Percentiles rank a stretch among this genome's conserved stretches.
phyloP scores from a whole-genome alignment of 441 rosid species.

The Gossypium schwendimanii region DNA sequence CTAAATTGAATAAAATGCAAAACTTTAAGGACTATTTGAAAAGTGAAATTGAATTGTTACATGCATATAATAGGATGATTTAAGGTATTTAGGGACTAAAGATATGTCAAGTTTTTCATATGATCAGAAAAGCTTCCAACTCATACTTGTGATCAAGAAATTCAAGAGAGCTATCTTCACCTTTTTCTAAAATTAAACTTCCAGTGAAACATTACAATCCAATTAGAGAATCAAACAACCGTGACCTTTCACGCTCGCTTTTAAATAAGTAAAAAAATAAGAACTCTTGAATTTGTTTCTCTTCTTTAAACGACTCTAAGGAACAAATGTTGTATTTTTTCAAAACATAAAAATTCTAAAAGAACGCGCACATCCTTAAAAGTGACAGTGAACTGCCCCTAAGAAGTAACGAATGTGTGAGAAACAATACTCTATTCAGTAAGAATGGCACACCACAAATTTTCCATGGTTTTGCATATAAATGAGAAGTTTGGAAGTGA shows the following conservation, averaged over 20 bases:
- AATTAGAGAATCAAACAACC: neutral
- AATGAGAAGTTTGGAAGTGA: too few species aligned
- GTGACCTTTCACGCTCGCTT: neutral
- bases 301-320: neutral
- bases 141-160: neutral
- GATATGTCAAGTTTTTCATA: neutral
- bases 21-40: too few species aligned
- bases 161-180: neutral
- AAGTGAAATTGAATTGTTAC: too few species aligned
- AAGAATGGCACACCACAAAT: neutral
- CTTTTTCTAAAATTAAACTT: too few species aligned
- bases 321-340: neutral
- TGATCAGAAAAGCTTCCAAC: neutral
- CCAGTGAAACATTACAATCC: neutral
- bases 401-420: neutral
- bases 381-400: neutral
- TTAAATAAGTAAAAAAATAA: too few species aligned
- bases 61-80: too few species aligned
- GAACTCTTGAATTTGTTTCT: neutral
- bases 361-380: neutral
- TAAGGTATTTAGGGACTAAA: too few species aligned
- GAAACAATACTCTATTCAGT: neutral
- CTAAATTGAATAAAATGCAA: too few species aligned
- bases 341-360: too few species aligned
- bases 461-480: too few species aligned